Evolutionary conservation across 345 rosid genomes (phyloP), one percentile per base, ranked within the genome.

Genomic region (Geranium rotundifolium): DNA sequence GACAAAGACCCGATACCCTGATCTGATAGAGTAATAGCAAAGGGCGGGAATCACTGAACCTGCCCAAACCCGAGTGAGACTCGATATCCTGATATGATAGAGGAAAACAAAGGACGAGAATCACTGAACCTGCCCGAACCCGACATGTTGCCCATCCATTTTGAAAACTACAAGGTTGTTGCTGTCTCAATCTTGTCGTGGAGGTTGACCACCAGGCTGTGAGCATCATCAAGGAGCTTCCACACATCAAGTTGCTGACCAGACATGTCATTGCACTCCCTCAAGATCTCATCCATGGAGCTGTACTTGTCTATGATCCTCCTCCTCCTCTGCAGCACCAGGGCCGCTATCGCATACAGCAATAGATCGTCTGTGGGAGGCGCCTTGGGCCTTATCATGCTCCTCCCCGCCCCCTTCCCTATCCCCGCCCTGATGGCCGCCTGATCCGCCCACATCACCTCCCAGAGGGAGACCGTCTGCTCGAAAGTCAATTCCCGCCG

Each of bases 401-500:
- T 83, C 99, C 99, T 83, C 99, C 99, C 88, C 0, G 96, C 85
- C 29, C 96, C 79, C 65, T 82, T 90, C 52, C 95, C 90, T 1
- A 93, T 69, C 67, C 95, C 91, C 6, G 89, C 89, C 73, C 96
- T 86, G 20, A 86, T 77, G 17, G 99, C 95, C 49, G 96, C 97
- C 71, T 88, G 97, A 76, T 93, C 97, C 17, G 97, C 99, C 99
- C 99, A 90, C 79, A 93, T 81, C 41, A 90, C 97, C 76, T 93
- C 99, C 99, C 99, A 93, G 3, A 93, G 89, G 80, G 79, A 74
- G 60, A 82, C 52, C 5, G 99, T 86, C 68, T 93, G 96, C 62
- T 93, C 97, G 63, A 90, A 77, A 12, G 91, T 80, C 67, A 93
- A 74, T 67, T 93, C 97, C 66, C 99, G 80, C 69, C 97, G 76